phyloP scores from a whole-genome alignment of 1,284 basidiomycete species.

The Wallemia mellicola region DNA sequence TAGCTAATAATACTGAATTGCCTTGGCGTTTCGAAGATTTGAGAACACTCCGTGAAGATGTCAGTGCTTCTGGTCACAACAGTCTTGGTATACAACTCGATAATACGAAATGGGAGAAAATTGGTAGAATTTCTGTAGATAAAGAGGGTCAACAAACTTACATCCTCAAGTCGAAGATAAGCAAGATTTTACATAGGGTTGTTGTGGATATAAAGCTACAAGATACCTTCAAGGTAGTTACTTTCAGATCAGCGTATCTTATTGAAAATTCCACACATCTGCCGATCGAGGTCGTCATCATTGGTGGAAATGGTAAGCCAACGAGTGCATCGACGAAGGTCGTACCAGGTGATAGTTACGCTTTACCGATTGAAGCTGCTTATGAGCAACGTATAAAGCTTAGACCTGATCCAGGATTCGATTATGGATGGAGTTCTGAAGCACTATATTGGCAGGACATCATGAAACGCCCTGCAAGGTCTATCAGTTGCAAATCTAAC shows the following conservation, averaged over 20 bases:
- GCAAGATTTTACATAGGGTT: conserved; percentile 49
- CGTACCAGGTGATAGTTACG: conserved; percentile 63
- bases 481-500: conserved; percentile 57
- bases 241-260: conserved; percentile 73
- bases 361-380: conserved; percentile 73
- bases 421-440: conserved; percentile 75
- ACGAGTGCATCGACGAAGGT: conserved; percentile 59
- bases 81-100: conserved; percentile 55
- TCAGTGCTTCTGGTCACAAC: conserved; percentile 46
- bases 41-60: conserved; percentile 74
- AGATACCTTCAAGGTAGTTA: conserved; percentile 85
- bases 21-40: conserved; percentile 98
- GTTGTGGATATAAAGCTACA: conserved; percentile 71
- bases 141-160: conserved; percentile 79
- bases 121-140: conserved; percentile 72
- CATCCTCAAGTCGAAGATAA: conserved; percentile 43
- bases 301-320: conserved; percentile 58
- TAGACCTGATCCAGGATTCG: conserved; percentile 82
- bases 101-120: conserved; percentile 67
- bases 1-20: conserved; percentile 37
- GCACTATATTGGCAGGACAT: conserved; percentile 67
- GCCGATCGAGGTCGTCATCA: conserved; percentile 68
- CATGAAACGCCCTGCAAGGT: conserved; percentile 40
- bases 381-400: conserved; percentile 54
- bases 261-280: conserved; percentile 78